A percentile compares a stretch with the other conserved stretches of the same genome.
phyloP scores from a whole-genome alignment of 192 early-diverging fungal species.

The Umbelopsis vinacea region DNA sequence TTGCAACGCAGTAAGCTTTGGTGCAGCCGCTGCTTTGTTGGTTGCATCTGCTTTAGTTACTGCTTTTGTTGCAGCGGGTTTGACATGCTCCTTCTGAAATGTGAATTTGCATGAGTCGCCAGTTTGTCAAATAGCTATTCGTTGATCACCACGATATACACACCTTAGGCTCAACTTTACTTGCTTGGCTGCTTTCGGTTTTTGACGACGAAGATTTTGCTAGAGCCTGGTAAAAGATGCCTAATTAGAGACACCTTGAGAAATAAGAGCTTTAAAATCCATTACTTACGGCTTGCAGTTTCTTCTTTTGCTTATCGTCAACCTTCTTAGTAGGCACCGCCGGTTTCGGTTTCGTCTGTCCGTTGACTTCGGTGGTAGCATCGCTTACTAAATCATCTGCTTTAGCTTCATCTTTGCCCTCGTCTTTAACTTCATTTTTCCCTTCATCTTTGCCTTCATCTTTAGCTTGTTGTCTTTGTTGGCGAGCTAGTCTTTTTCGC shows the following conservation, averaged over 20 bases:
- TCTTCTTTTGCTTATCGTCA: slow-evolving; percentile 35
- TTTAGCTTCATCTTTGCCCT: not conserved
- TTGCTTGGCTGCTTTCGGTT: not conserved
- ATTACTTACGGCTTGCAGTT: slow-evolving; percentile 27
- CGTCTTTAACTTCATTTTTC: not conserved
- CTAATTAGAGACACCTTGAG: not conserved
- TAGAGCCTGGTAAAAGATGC: not conserved
- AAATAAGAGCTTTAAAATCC: not conserved
- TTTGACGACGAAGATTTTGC: slow-evolving; percentile 5
- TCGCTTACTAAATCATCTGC: not conserved
- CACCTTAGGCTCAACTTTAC: not conserved
- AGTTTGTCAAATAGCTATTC: too few species aligned
- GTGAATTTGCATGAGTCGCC: too few species aligned
- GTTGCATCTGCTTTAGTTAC: not conserved
- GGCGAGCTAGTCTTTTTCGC: slow-evolving; percentile 1
- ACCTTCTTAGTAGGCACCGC: not conserved
- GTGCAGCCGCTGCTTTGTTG: slow-evolving; percentile 3
- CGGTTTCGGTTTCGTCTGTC: not conserved
- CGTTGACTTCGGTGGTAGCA: not conserved
- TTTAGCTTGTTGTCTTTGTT: not conserved
- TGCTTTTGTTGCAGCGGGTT: not conserved
- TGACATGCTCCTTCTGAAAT: too few species aligned
- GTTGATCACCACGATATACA: too few species aligned
- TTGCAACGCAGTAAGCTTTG: slow-evolving; percentile 38
- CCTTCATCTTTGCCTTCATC: not conserved